These are phyloP conservation scores for Knufia fluminis DNA, from an alignment of 2,329 filamentous ascomycete genomes.

Conservation along the genomic window DNA sequence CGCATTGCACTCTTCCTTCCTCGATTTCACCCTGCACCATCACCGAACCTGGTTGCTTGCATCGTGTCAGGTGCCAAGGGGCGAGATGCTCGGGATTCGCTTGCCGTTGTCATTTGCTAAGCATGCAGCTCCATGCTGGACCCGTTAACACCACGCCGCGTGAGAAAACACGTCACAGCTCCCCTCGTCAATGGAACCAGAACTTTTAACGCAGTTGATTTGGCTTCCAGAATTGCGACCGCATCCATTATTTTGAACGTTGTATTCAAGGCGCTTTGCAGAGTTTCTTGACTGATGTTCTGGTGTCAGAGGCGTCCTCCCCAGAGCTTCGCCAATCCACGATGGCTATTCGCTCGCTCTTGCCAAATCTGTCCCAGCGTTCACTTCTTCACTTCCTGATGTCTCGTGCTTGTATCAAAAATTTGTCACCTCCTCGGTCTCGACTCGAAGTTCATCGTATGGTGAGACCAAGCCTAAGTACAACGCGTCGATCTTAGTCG, in stretches of 20 bases:
- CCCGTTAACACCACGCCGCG: background rate
- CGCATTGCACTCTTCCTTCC: background rate
- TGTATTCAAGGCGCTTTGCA: background rate
- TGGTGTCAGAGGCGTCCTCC: background rate
- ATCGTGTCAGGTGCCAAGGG: background rate
- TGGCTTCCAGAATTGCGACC: background rate
- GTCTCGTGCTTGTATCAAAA: background rate
- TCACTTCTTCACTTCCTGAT: slow-evolving; percentile 1
- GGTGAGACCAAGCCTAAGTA: slow-evolving; percentile 1
- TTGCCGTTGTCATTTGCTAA: background rate
- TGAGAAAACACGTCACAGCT: slow-evolving; percentile 1
- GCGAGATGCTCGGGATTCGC: background rate
- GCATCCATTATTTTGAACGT: background rate
- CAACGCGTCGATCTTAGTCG: background rate
- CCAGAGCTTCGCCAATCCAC: background rate
- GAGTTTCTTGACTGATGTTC: background rate
- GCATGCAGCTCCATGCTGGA: background rate
- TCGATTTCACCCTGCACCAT: background rate
- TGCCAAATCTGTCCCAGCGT: background rate
- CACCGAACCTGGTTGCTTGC: background rate
- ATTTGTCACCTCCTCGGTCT: background rate
- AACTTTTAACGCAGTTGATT: slow-evolving; percentile 1
- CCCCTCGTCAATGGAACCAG: background rate
- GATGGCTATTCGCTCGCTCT: background rate
- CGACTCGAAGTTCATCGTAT: background rate